phyloP scores from a whole-genome alignment of 1,284 basidiomycete genomes.

The Ganoderma lingzhi region DNA sequence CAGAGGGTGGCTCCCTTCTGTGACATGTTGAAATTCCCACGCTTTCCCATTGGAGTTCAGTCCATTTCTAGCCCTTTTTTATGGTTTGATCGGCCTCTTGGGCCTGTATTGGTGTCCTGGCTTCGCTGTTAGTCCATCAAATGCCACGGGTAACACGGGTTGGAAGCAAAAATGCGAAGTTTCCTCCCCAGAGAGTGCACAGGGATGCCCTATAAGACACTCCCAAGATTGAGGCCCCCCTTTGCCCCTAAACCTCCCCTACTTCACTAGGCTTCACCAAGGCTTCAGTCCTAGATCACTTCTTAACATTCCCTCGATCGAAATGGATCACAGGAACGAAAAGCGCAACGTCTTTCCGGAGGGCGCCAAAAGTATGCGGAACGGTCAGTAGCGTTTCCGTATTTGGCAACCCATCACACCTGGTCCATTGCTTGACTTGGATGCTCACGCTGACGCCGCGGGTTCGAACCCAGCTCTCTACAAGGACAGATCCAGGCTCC shows the following conservation, averaged over 20 bases:
- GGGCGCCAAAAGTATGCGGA: background rate
- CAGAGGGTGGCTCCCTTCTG: background rate
- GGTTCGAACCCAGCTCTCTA: background rate
- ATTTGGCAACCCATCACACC: background rate
- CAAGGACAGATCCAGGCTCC: background rate
- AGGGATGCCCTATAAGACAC: background rate
- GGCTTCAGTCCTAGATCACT: background rate
- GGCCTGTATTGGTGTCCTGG: background rate
- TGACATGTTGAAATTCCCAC: background rate
- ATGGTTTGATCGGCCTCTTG: slow-evolving; percentile 4
- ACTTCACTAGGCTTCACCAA: too few species aligned
- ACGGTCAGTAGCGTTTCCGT: background rate
- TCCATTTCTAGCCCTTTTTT: background rate
- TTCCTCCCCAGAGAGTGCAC: background rate
- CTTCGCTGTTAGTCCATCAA: background rate
- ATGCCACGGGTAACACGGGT: background rate
- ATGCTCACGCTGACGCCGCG: background rate
- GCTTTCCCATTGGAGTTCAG: background rate
- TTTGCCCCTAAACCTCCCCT: background rate
- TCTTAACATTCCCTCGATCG: too few species aligned
- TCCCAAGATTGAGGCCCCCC: too few species aligned
- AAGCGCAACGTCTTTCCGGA: background rate
- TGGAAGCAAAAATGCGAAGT: background rate
- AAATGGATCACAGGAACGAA: background rate
- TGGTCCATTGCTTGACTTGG: background rate